Evolutionary conservation across 306 rosid genomes (phyloP), one percentile per base, ranked within the genome.

Genomic region (Spatholobus suberectus): DNA sequence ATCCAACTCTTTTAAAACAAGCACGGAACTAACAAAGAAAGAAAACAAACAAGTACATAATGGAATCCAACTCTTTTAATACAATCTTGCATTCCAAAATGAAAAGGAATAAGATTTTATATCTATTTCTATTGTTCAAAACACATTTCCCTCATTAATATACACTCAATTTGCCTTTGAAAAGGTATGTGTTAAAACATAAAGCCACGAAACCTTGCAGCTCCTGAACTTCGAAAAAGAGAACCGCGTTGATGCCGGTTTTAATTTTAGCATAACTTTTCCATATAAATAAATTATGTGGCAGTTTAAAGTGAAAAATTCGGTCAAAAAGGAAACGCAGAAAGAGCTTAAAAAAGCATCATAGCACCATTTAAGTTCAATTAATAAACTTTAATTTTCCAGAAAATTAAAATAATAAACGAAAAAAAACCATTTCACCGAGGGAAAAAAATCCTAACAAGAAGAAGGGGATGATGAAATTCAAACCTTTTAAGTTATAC

Each of bases 131-230:
- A 6, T 17, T 63, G 43, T 27, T 62, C 5, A 29, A 61, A 14
- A 61, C 40, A 29, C 69, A 61, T 26, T 59, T 59, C 51, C 78
- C 41, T 81, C 86, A 23, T 76, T 43, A 81, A 44, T n/a, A 29
- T n/a, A 6, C 41, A 27, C 63, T 86, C 87, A 70, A 29, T 70
- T 75, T 66, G 71, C 84, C 81, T 86, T 87, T 70, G 0, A 46
- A 12, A 70, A 61, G 75, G 70, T 80, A 73, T 49, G 20, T 27
- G 12, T 12, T 51, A 84, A 70, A 43, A 68, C 20, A 47, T 78
- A 93, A 86, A 82, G 83, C 82, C 85, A 70, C 78, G 46, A 85
- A 81, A 17, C 57, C 80, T 83, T 78, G 85, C 79, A 79, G 75
- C 92, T 82, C 83, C 87, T 68, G 68, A 51, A 54, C 82, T 80